These are phyloP conservation scores for Pezicula carpinea DNA, from an alignment of 2,329 filamentous ascomycete genomes.

Conservation along the genomic window DNA sequence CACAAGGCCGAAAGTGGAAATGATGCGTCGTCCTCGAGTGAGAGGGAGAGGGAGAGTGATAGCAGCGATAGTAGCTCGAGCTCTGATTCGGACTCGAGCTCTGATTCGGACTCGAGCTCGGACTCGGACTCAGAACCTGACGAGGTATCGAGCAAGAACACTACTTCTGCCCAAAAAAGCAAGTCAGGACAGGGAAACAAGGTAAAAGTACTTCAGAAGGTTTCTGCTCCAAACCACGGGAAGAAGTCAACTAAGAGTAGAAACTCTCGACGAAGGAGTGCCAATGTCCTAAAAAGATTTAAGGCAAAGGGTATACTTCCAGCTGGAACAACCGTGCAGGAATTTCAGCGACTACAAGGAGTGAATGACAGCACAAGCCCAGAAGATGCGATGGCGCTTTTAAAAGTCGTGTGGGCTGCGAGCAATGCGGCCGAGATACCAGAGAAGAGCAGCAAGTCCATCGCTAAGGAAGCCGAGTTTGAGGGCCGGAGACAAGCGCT, in stretches of 20 bases:
- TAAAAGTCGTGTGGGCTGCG: conserved; percentile 15
- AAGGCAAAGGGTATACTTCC: conserved; percentile 49
- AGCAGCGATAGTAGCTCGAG: conserved; percentile 21
- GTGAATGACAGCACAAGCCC: conserved; percentile 14
- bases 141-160: conserved; percentile 32
- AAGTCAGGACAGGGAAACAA: conserved; percentile 1
- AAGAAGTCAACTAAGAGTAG: conserved; percentile 45
- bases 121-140: conserved; percentile 26
- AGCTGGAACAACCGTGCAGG: conserved; percentile 42
- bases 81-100: conserved; percentile 30
- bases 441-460: background rate
- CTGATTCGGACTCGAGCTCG: conserved; percentile 32
- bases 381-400: conserved; percentile 18
- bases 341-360: conserved; percentile 37
- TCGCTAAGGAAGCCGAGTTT: conserved; percentile 34
- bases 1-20: conserved; percentile 13
- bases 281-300: conserved; percentile 44
- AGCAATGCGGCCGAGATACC: conserved; percentile 1
- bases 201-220: background rate
- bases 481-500: conserved; percentile 46
- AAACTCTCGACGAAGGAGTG: conserved; percentile 48
- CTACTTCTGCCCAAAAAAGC: background rate
- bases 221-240: conserved; percentile 42
- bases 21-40: conserved; percentile 5
- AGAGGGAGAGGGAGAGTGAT: conserved; percentile 18